Evolutionary conservation across 2,329 filamentous ascomycete species (phyloP).

Genomic region (Pyrenochaeta sp.): DNA sequence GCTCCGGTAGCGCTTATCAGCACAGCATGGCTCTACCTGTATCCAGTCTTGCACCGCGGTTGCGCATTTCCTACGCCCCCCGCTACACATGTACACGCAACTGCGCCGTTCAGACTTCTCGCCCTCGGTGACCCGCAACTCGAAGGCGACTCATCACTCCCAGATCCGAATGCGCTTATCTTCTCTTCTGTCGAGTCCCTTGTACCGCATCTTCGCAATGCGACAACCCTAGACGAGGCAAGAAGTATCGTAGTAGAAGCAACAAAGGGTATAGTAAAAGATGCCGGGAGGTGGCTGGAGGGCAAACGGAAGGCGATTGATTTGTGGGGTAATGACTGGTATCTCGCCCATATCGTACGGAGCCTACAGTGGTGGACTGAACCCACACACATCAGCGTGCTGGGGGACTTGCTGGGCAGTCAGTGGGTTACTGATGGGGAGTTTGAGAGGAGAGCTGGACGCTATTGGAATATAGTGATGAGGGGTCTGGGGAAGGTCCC

Average conservation of each 20-base stretch:
- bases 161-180: constrained; percentile 47
- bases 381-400: constrained; percentile 86
- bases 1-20: constrained; percentile 73
- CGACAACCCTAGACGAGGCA: constrained; percentile 19
- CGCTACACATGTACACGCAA: constrained; percentile 8
- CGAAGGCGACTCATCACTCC: constrained; percentile 88
- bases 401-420: constrained; percentile 91
- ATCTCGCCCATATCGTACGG: constrained; percentile 91
- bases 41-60: constrained; percentile 73
- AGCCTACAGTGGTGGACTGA: constrained; percentile 82
- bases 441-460: constrained; percentile 74
- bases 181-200: constrained; percentile 55
- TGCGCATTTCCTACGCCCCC: constrained; percentile 75
- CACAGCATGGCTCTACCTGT: constrained; percentile 85
- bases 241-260: constrained; percentile 19
- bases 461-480: constrained; percentile 87
- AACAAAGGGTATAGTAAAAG: constrained; percentile 53
- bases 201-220: constrained; percentile 24
- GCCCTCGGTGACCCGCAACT: constrained; percentile 92
- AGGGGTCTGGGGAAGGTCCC: constrained; percentile 69
- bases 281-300: constrained; percentile 72
- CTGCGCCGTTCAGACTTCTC: constrained; percentile 84
- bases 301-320: constrained; percentile 82
- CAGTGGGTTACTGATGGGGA: constrained; percentile 93
- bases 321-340: constrained; percentile 91